These are phyloP conservation scores for Omphalotus olearius DNA, from an alignment of 1,284 basidiomycete genomes.

Conservation along the genomic window DNA sequence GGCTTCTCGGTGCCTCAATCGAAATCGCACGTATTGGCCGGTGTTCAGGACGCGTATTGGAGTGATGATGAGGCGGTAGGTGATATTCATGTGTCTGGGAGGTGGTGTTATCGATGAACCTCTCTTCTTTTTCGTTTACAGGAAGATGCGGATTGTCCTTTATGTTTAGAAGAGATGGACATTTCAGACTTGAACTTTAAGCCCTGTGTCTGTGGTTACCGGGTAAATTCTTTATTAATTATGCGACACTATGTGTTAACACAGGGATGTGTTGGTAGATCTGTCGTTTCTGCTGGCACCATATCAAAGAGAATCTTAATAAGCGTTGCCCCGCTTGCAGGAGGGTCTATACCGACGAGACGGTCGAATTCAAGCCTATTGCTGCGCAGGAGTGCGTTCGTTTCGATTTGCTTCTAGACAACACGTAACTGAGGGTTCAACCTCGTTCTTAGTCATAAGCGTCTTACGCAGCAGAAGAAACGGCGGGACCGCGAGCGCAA, in stretches of 20 bases:
- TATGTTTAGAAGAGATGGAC: constrained; percentile 99
- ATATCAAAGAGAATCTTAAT: constrained; percentile 96
- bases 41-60: constrained; percentile 98
- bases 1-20: constrained; percentile 68
- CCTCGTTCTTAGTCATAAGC: constrained; percentile 71
- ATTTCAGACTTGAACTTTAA: constrained; percentile 99
- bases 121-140: constrained; percentile 29
- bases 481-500: constrained; percentile 94
- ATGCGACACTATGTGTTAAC: constrained; percentile 15
- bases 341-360: constrained; percentile 89
- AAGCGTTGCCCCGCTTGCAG: constrained; percentile 97
- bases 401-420: constrained; percentile 4
- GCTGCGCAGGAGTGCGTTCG: constrained; percentile 88
- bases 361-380: constrained; percentile 94
- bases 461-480: constrained; percentile 94
- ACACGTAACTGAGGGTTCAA: background rate
- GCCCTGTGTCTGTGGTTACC: constrained; percentile 98
- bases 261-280: constrained; percentile 52
- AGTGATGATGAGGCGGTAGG: constrained; percentile 87
- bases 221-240: constrained; percentile 48
- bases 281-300: constrained; percentile 99
- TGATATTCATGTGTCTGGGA: constrained; percentile 5
- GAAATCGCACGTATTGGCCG: constrained; percentile 80
- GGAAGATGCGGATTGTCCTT: constrained; percentile 98
- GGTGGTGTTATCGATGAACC: constrained; percentile 9